Evolutionary conservation across 1,139 yeast genomes (phyloP).

Genomic region (Scheffersomyces lignicola): DNA sequence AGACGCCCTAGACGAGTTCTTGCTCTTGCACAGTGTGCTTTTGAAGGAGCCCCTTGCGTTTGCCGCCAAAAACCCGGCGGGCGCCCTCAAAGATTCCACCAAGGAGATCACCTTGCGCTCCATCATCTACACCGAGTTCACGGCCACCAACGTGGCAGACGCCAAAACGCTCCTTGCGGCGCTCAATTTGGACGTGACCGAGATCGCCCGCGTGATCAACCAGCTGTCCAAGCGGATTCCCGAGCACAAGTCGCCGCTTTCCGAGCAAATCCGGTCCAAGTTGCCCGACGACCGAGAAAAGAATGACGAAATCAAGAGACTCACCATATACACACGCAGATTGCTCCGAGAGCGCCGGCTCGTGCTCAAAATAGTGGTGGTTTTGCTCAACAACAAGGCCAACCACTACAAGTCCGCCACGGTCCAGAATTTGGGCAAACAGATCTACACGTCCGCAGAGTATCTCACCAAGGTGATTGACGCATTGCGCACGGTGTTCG

Average conservation of each 20-base stretch:
- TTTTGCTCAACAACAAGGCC: slow-evolving; percentile 37
- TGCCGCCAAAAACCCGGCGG: slow-evolving; percentile 1
- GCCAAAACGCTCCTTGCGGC: slow-evolving; percentile 40
- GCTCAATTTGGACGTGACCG: slow-evolving; percentile 37
- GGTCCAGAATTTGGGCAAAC: slow-evolving; percentile 41
- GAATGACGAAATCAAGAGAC: slow-evolving; percentile 28
- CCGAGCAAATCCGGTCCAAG: slow-evolving; percentile 29
- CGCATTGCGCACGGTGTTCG: slow-evolving; percentile 9
- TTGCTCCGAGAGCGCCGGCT: slow-evolving; percentile 49
- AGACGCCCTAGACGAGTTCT: slow-evolving; percentile 47
- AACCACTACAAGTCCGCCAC: slow-evolving; percentile 28
- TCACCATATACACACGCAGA: slow-evolving; percentile 30
- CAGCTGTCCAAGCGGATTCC: slow-evolving; percentile 43
- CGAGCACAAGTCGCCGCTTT: slow-evolving; percentile 21
- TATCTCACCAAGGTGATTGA: slow-evolving; percentile 26
- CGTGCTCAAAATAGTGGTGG: slow-evolving; percentile 38
- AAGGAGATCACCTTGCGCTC: slow-evolving; percentile 41
- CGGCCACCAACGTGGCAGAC: slow-evolving; percentile 30
- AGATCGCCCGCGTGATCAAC: slow-evolving; percentile 46
- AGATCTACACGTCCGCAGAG: slow-evolving; percentile 29
- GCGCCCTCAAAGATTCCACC: slow-evolving; percentile 6
- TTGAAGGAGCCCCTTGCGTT: slow-evolving; percentile 41
- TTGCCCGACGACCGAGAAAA: slow-evolving; percentile 38
- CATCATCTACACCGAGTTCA: slow-evolving; percentile 36
- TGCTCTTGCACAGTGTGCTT: slow-evolving; percentile 33